phyloP scores from a whole-genome alignment of 2,329 filamentous ascomycete genomes.

The Aspergillus neotritici region DNA sequence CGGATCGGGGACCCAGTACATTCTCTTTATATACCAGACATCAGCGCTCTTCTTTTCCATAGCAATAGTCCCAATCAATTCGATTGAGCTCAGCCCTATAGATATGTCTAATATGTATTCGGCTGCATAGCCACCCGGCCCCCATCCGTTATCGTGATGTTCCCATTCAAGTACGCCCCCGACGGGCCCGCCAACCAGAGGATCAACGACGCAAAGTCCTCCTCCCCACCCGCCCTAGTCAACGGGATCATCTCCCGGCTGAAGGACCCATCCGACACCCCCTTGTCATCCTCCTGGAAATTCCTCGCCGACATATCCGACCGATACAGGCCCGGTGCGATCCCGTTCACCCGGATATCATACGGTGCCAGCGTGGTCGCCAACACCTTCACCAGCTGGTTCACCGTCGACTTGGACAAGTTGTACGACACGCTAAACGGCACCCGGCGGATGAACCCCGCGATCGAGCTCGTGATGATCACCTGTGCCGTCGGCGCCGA shows the following conservation, averaged over 20 bases:
- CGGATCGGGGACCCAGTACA: not conserved
- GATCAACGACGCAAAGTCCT: constrained; percentile 61
- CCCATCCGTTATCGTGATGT: constrained; percentile 58
- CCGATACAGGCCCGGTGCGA: constrained; percentile 52
- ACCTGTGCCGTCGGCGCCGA: constrained; percentile 39
- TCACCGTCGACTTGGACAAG: constrained; percentile 44
- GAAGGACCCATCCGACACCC: constrained; percentile 36
- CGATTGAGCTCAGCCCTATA: not conserved
- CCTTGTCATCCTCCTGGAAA: constrained; percentile 38
- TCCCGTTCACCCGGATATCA: constrained; percentile 46
- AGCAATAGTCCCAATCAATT: not conserved
- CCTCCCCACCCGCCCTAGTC: constrained; percentile 54
- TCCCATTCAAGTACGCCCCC: constrained; percentile 62
- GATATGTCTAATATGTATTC: constrained; percentile 43
- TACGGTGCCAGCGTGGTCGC: constrained; percentile 37
- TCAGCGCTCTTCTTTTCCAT: not conserved
- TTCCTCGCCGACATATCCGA: constrained; percentile 55
- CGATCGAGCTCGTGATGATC: constrained; percentile 45
- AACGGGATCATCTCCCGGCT: constrained; percentile 49
- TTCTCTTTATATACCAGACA: not conserved
- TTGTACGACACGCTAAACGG: constrained; percentile 41
- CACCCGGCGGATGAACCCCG: constrained; percentile 37
- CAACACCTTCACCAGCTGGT: constrained; percentile 47
- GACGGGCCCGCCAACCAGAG: constrained; percentile 61
- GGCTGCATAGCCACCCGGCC: constrained; percentile 55